These are phyloP conservation scores for Trichoderma sp. DNA, from an alignment of 2,329 filamentous ascomycete genomes.

Conservation along the genomic window DNA sequence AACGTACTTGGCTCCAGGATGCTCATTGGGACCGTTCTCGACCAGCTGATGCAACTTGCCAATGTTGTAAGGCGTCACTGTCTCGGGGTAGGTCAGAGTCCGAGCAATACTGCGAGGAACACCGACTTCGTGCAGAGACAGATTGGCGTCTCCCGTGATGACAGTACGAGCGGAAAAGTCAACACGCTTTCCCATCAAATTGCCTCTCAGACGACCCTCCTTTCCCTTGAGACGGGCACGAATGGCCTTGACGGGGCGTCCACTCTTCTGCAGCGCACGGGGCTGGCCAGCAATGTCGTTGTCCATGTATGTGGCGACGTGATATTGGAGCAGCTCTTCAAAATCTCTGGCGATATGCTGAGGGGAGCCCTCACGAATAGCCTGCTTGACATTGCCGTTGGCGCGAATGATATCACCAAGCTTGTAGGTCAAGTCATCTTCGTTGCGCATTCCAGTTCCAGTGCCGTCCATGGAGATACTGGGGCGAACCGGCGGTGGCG, in stretches of 20 bases:
- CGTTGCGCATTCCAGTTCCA: constrained; percentile 86
- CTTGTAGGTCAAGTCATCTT: constrained; percentile 99
- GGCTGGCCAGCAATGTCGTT: constrained; percentile 97
- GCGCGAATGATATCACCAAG: constrained; percentile 97
- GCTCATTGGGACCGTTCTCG: constrained; percentile 89
- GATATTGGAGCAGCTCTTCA: constrained; percentile 89
- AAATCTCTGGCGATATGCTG: constrained; percentile 91
- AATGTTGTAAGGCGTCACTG: constrained; percentile 97
- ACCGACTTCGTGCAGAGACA: constrained; percentile 95
- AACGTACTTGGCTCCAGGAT: constrained; percentile 95
- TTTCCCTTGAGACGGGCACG: constrained; percentile 98
- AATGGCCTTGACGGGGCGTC: constrained; percentile 94
- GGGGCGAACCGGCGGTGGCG: constrained; percentile 90
- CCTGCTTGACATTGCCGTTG: constrained; percentile 91
- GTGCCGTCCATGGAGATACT: constrained; percentile 98
- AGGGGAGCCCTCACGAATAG: constrained; percentile 87
- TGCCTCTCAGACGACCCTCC: constrained; percentile 95
- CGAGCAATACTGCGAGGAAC: constrained; percentile 91
- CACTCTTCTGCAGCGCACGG: constrained; percentile 94
- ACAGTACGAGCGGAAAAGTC: constrained; percentile 99
- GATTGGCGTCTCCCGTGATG: constrained; percentile 96
- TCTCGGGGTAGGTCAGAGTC: constrained; percentile 94
- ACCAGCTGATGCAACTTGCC: constrained; percentile 86
- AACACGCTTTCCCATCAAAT: constrained; percentile 99
- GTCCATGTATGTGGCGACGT: constrained; percentile 99